Conservation (phyloP, 805 yeast species). For the Metschnikowia similis region DNA sequence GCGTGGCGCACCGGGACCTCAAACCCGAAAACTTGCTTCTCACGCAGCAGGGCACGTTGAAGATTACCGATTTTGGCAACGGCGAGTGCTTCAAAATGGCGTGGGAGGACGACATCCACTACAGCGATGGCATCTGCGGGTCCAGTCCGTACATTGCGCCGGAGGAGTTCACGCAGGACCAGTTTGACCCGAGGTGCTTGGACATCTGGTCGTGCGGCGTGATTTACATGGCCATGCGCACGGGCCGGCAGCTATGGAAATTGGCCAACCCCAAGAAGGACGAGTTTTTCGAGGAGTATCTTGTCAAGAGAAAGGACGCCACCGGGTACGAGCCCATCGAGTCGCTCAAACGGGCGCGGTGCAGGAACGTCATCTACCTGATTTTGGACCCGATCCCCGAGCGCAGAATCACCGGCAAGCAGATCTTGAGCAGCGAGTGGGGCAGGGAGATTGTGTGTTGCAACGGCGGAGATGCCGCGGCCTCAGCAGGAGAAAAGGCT, state of each 20-base stretch:
- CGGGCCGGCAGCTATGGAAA: constrained; percentile 92
- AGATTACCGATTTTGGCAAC: constrained; percentile 86
- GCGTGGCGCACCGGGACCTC: constrained; percentile 84
- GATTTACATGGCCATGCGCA: constrained; percentile 88
- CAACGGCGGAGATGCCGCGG: constrained; percentile 50
- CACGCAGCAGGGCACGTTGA: constrained; percentile 66
- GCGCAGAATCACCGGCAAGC: constrained; percentile 83
- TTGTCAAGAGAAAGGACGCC: constrained; percentile 73
- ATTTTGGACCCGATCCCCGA: constrained; percentile 88
- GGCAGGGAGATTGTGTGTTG: constrained; percentile 84
- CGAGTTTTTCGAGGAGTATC: constrained; percentile 71
- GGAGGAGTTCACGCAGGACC: constrained; percentile 62
- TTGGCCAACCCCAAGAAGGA: constrained; percentile 71
- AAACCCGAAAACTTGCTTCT: constrained; percentile 82
- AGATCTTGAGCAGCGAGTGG: constrained; percentile 91
- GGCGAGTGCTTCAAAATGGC: constrained; percentile 82
- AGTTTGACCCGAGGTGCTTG: constrained; percentile 76
- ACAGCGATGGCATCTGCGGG: constrained; percentile 77
- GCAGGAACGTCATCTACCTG: constrained; percentile 90
- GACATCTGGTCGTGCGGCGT: constrained; percentile 95
- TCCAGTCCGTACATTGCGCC: constrained; percentile 90
- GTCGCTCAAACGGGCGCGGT: constrained; percentile 73
- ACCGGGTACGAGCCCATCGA: constrained; percentile 93
- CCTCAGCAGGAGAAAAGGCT: neutral
- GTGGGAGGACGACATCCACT: constrained; percentile 70